phyloP scores from a whole-genome alignment of 768 basidiomycete species.

The Coprinellus aureogranulatus region DNA sequence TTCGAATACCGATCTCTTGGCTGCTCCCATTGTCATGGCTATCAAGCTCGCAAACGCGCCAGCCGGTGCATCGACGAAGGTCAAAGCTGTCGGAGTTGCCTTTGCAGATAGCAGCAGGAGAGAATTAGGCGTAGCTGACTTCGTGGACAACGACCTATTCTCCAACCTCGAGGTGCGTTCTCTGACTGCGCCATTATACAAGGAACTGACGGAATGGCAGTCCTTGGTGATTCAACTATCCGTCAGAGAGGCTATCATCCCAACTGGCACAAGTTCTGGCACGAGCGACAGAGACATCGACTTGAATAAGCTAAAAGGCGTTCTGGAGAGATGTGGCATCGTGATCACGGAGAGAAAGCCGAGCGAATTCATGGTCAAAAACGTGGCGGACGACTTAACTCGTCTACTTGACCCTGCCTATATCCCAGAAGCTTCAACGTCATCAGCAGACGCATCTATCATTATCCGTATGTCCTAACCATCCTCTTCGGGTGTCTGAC shows the following conservation, averaged over 20 bases:
- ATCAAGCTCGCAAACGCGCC: conserved; percentile 69
- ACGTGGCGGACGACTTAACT: conserved; percentile 76
- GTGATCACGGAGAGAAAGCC: conserved; percentile 89
- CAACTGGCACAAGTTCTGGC: conserved; percentile 68
- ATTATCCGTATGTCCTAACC: conserved; percentile 48
- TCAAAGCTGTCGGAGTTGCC: conserved; percentile 78
- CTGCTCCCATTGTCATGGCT: conserved; percentile 87
- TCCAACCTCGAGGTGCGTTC: conserved; percentile 86
- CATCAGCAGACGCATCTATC: conserved; percentile 49
- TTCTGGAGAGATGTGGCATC: conserved; percentile 87
- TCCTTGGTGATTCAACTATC: conserved; percentile 93
- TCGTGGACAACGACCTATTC: conserved; percentile 91
- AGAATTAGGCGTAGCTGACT: conserved; percentile 86
- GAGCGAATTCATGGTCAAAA: conserved; percentile 79
- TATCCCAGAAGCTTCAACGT: conserved; percentile 21
- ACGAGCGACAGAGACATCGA: conserved; percentile 84
- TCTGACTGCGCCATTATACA: not conserved
- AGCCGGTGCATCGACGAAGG: conserved; percentile 47
- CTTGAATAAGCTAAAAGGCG: conserved; percentile 77
- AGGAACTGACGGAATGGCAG: conserved; percentile 39
- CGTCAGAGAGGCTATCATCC: conserved; percentile 91
- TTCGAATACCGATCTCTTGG: conserved; percentile 69
- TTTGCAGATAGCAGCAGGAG: conserved; percentile 88
- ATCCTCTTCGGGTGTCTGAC: not conserved
- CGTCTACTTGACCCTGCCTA: conserved; percentile 57